Evolutionary conservation across 305 asterid genomes (phyloP).

Genomic region (Coffea humblotiana): DNA sequence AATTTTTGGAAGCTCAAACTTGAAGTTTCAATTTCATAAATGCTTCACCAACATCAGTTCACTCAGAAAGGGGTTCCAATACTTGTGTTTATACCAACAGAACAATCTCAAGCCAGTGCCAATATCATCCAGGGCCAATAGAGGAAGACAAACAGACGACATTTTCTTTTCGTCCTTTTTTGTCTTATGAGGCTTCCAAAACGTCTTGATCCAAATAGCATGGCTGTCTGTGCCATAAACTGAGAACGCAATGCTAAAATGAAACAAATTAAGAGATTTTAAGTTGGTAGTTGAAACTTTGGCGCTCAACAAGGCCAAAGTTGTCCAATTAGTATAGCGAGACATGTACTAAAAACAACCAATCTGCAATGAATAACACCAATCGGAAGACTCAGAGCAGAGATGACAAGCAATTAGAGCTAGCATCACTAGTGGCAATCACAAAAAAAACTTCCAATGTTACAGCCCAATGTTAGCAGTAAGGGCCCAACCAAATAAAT

Average conservation of each 20-base stretch:
- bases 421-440: neutral
- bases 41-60: neutral
- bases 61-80: neutral
- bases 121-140: neutral
- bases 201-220: neutral
- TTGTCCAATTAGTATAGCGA: neutral
- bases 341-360: neutral
- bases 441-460: neutral
- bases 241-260: neutral
- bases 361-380: neutral
- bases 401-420: neutral
- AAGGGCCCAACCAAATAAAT: neutral
- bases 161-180: too few species aligned
- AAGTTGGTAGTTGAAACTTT: neutral
- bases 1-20: neutral
- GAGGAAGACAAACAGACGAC: neutral
- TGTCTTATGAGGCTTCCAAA: neutral
- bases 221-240: neutral
- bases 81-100: neutral
- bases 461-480: neutral
- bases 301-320: neutral
- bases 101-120: neutral
- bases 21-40: neutral
- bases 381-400: neutral
- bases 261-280: neutral